phyloP scores from a whole-genome alignment of 225 moss, liverwort and hornwort species.

The Antitrichia curtipendula region DNA sequence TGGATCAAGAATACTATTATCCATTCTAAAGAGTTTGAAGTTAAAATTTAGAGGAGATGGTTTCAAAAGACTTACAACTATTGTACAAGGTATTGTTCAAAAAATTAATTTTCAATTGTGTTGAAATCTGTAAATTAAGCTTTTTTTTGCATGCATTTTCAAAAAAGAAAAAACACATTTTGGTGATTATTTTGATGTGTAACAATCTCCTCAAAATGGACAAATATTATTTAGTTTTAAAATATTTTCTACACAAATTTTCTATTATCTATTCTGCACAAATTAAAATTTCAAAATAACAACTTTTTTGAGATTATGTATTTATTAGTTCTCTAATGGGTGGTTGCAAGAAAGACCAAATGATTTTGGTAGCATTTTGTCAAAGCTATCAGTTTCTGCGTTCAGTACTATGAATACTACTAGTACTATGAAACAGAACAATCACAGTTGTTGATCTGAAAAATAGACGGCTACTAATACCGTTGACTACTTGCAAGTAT shows the following conservation, averaged over 20 bases:
- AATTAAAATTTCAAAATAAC: background rate
- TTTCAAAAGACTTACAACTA: background rate
- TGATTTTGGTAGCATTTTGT: too few species aligned
- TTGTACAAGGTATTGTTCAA: background rate
- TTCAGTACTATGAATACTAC: too few species aligned
- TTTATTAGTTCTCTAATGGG: background rate
- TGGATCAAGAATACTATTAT: background rate
- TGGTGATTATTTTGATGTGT: background rate
- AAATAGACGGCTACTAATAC: too few species aligned
- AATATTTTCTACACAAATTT: background rate
- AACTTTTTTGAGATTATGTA: background rate
- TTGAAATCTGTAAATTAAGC: background rate
- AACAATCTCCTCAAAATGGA: too few species aligned
- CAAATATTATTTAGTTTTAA: too few species aligned
- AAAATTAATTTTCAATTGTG: background rate
- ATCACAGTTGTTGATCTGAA: too few species aligned
- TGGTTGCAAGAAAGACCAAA: too few species aligned
- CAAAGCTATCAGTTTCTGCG: too few species aligned
- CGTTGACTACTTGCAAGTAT: too few species aligned
- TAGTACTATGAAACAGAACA: too few species aligned
- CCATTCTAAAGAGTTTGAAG: background rate
- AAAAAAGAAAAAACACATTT: background rate
- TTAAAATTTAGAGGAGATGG: background rate
- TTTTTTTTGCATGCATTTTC: background rate
- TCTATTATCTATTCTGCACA: background rate